Evolutionary conservation across 768 basidiomycete species (phyloP).

Genomic region (Suillus occidentalis): DNA sequence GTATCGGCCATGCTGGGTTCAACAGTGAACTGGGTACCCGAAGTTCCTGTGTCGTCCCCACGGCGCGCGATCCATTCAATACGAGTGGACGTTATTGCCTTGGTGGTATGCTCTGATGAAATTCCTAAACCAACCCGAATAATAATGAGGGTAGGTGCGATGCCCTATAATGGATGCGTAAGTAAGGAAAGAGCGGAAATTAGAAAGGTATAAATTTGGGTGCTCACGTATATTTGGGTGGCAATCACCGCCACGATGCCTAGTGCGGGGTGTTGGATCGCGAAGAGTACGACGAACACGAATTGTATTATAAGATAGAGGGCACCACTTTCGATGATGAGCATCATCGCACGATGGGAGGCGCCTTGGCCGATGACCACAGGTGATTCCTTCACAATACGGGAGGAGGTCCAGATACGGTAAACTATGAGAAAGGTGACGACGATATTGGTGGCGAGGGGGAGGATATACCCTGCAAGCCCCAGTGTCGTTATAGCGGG

Average conservation of each 20-base stretch:
- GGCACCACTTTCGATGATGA: constrained; percentile 41
- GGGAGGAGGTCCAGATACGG: constrained; percentile 37
- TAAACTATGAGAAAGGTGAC: constrained; percentile 41
- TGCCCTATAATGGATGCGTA: constrained; percentile 23
- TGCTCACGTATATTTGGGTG: constrained; percentile 41
- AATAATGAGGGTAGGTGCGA: constrained; percentile 37
- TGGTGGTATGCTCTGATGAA: constrained; percentile 24
- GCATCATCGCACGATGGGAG: constrained; percentile 28
- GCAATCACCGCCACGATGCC: constrained; percentile 37
- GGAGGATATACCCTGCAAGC: constrained; percentile 37
- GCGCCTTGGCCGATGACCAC: constrained; percentile 16
- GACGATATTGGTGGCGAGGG: constrained; percentile 42
- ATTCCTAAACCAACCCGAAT: constrained; percentile 35
- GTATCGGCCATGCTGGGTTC: constrained; percentile 17
- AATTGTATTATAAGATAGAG: constrained; percentile 42
- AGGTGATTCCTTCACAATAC: constrained; percentile 11
- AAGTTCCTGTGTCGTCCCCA: constrained; percentile 14
- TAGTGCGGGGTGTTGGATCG: constrained; percentile 34
- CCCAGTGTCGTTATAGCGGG: constrained; percentile 35
- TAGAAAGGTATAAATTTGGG: background rate
- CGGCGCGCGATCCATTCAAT: constrained; percentile 24
- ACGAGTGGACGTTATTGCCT: constrained; percentile 19
- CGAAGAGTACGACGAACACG: constrained; percentile 40
- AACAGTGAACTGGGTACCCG: constrained; percentile 20
- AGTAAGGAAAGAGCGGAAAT: background rate